Conservation (phyloP, 805 yeast species). For the Wickerhamiella musiphila region DNA sequence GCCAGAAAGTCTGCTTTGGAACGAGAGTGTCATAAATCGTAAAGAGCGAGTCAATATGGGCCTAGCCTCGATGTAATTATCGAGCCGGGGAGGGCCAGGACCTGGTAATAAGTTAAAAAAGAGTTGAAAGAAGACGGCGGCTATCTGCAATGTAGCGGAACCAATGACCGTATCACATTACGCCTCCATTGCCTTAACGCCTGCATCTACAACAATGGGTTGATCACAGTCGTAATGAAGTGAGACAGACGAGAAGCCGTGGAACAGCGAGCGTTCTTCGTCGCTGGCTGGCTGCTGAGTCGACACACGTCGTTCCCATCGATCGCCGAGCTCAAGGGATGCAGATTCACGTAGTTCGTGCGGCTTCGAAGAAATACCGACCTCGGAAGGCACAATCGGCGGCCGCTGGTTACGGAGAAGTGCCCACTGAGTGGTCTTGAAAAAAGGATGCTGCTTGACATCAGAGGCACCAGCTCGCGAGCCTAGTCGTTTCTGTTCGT, state of each 20-base stretch:
- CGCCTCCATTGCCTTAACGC: too few relatives aligned
- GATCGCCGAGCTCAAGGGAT: slow-evolving; percentile 16
- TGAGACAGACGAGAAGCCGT: slow-evolving; percentile 15
- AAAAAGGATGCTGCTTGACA: slow-evolving; percentile 76
- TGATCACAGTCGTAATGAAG: slow-evolving; percentile 14
- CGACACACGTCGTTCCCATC: slow-evolving; percentile 13
- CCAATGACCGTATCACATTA: too few relatives aligned
- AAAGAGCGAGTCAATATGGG: too few relatives aligned
- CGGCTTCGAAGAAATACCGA: neutral
- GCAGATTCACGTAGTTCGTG: slow-evolving; percentile 11
- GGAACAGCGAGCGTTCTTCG: slow-evolving; percentile 13
- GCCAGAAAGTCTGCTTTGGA: too few relatives aligned
- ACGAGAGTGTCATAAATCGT: too few relatives aligned
- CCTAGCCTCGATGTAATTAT: too few relatives aligned
- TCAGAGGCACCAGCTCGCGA: slow-evolving; percentile 92
- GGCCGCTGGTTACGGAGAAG: slow-evolving; percentile 80
- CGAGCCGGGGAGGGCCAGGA: too few relatives aligned
- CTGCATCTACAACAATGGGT: neutral
- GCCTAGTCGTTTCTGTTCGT: slow-evolving; percentile 77
- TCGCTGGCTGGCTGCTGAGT: slow-evolving; percentile 10
- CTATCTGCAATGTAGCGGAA: too few relatives aligned
- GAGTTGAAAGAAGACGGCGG: too few relatives aligned
- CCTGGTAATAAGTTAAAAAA: too few relatives aligned
- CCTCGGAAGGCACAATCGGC: slow-evolving; percentile 81
- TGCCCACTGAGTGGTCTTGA: slow-evolving; percentile 92